Conservation (phyloP, 2,329 filamentous ascomycete genomes). For the Pezicula radicicola region DNA sequence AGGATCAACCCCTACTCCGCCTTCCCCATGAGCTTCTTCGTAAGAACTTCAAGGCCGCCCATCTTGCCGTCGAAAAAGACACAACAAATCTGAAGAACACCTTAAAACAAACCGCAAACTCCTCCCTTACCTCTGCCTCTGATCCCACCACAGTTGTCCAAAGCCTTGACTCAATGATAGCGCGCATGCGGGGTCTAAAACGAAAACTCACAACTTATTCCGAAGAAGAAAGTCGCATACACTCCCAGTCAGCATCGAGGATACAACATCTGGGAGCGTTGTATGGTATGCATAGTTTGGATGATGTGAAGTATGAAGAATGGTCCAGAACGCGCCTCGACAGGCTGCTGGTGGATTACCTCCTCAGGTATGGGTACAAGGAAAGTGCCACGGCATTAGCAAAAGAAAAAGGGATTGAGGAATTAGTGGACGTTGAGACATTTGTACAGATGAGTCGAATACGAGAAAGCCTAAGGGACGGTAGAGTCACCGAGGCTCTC, state of each 20-base stretch:
- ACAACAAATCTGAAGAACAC: slow-evolving; percentile 58
- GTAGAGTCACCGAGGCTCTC: slow-evolving; percentile 74
- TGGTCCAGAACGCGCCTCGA: slow-evolving; percentile 84
- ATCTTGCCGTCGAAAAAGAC: slow-evolving; percentile 73
- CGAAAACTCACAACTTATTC: slow-evolving; percentile 77
- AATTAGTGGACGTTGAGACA: slow-evolving; percentile 84
- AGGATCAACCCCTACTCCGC: slow-evolving; percentile 94
- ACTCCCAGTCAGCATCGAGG: slow-evolving; percentile 72
- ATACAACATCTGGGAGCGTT: slow-evolving; percentile 79
- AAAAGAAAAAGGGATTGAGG: slow-evolving; percentile 69
- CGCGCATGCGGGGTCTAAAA: slow-evolving; percentile 81
- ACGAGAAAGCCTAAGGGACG: slow-evolving; percentile 65
- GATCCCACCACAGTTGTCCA: slow-evolving; percentile 70
- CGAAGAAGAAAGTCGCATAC: slow-evolving; percentile 75
- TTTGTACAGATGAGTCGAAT: slow-evolving; percentile 82
- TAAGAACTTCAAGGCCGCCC: slow-evolving; percentile 88
- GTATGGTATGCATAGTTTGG: slow-evolving; percentile 74
- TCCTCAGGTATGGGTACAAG: slow-evolving; percentile 79
- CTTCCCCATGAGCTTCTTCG: slow-evolving; percentile 89
- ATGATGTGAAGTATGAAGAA: slow-evolving; percentile 89
- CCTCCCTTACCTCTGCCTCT: slow-evolving; percentile 60
- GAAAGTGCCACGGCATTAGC: slow-evolving; percentile 75
- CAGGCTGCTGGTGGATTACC: slow-evolving; percentile 86
- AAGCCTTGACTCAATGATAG: slow-evolving; percentile 80
- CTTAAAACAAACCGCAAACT: slow-evolving; percentile 55